phyloP scores from a whole-genome alignment of 495 filamentous ascomycete species.

The Aspergillus sclerotiicarbonarius region DNA sequence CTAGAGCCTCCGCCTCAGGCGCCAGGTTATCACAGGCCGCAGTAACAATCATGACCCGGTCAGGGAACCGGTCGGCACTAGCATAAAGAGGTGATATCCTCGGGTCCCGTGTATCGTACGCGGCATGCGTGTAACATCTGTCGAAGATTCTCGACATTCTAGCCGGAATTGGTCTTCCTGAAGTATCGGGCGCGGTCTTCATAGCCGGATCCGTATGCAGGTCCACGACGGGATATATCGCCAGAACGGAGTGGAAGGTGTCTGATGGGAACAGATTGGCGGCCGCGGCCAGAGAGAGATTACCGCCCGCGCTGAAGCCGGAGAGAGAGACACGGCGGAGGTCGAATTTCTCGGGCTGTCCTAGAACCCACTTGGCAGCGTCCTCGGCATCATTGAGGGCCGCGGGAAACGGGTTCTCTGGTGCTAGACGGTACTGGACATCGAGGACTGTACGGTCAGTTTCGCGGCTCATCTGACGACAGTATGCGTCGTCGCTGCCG shows the following conservation, averaged over 20 bases:
- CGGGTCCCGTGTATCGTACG: slow-evolving; percentile 40
- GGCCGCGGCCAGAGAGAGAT: slow-evolving; percentile 39
- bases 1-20: slow-evolving; percentile 41
- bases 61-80: slow-evolving; percentile 35
- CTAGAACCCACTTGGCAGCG: slow-evolving; percentile 33
- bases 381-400: slow-evolving; percentile 68
- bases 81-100: slow-evolving; percentile 47
- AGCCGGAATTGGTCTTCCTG: slow-evolving; percentile 24
- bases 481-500: slow-evolving; percentile 43
- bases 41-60: slow-evolving; percentile 43
- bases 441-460: slow-evolving; percentile 44
- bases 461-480: slow-evolving; percentile 32
- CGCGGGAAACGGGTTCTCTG: slow-evolving; percentile 74
- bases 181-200: slow-evolving; percentile 28
- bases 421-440: slow-evolving; percentile 74
- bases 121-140: slow-evolving; percentile 29
- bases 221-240: slow-evolving; percentile 43
- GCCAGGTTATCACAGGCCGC: slow-evolving; percentile 41
- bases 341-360: slow-evolving; percentile 34
- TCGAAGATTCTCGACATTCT: slow-evolving; percentile 31
- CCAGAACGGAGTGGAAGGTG: slow-evolving; percentile 40
- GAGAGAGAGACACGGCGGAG: slow-evolving; percentile 36
- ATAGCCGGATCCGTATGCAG: slow-evolving; percentile 21
- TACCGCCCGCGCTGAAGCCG: slow-evolving; percentile 48
- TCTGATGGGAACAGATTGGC: slow-evolving; percentile 37